A percentile compares a stretch with the other conserved stretches of the same genome.
Conservation (phyloP, 441 rosid genomes). For the Gossypium aridum region DNA sequence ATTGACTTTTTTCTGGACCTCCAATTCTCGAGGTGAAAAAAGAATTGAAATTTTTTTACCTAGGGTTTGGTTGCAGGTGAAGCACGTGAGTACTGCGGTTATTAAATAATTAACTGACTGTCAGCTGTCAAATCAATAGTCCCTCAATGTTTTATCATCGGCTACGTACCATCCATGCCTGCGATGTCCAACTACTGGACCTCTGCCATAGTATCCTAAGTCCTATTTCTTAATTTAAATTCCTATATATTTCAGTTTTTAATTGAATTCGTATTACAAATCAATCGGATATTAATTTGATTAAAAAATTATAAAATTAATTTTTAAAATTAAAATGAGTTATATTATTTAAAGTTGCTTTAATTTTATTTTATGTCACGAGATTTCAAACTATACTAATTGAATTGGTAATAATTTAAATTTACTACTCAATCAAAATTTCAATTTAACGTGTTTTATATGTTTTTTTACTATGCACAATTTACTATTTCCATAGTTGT, state of each 20-base stretch:
- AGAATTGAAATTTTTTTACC: neutral
- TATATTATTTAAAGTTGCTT: too few relatives aligned
- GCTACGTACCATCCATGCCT: neutral
- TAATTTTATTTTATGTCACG: too few relatives aligned
- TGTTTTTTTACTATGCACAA: too few relatives aligned
- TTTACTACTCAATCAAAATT: too few relatives aligned
- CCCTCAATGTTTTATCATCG: neutral
- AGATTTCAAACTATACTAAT: too few relatives aligned
- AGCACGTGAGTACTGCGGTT: neutral
- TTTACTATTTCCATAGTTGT: too few relatives aligned
- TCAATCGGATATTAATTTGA: too few relatives aligned
- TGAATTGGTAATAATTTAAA: too few relatives aligned
- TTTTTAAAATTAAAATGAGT: too few relatives aligned
- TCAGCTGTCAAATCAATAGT: neutral
- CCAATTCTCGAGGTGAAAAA: neutral
- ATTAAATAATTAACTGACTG: neutral
- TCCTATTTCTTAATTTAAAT: neutral
- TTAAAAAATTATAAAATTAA: too few relatives aligned
- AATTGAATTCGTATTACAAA: too few relatives aligned
- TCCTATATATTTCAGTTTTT: neutral
- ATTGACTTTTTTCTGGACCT: neutral
- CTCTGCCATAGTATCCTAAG: neutral
- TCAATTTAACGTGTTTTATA: too few relatives aligned
- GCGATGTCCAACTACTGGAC: neutral
- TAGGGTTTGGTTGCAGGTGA: neutral